Base-by-base conservation (phyloP, 2,329 filamentous ascomycete species). In the Colletotrichum sp. region DNA sequence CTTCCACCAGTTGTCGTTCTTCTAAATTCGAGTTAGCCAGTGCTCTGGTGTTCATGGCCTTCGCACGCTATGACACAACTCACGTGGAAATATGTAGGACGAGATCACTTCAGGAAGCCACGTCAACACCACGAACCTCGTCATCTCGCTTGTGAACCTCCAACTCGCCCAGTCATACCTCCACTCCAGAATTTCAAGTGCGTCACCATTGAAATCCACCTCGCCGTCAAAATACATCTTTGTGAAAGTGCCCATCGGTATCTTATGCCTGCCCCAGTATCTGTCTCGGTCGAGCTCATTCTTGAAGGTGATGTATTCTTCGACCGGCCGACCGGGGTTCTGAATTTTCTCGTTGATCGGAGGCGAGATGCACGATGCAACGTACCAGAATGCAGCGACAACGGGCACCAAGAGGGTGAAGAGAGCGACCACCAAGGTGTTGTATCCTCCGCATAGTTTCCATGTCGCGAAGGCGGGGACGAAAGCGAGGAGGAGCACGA, bases 141-240 rank as follows among this genome's bases (percentile, higher is more conserved):
- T 95, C 79, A 96, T 87, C 81, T 91, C 90, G 80, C 93, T 84
- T 69, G 95, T 97, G 86, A 97, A 96, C 81, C 92, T 90, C 89
- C 96, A 97, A 87, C 90, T 95, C 80, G 94, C 94, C 95, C 95
- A 98, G 84, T 98, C 95, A 84, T 98, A 95, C 82, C 95, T 89
- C 87, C 95, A 95, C 85, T 98, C 95, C 84, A 98, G 86, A 63
- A 94, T 89, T 82, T 97, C 95, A 78, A 98, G 89, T 80, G 90
- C 91, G 84, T 98, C 95, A 72, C 95, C 95, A 83, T 96, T 98
- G 89, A 98, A 95, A 79, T 96, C 94, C 77, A 97, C 95, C 75
- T 96, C 92, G 74, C 94, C 94, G 82, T 95, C 93, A 85, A 98
- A 97, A 89, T 97, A 98, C 93, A 95, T 96, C 86, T 96, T 95